A percentile compares a stretch with the other conserved stretches of the same genome.
phyloP scores from a whole-genome alignment of 1,284 basidiomycete species.

The Microbotryum intermedium region DNA sequence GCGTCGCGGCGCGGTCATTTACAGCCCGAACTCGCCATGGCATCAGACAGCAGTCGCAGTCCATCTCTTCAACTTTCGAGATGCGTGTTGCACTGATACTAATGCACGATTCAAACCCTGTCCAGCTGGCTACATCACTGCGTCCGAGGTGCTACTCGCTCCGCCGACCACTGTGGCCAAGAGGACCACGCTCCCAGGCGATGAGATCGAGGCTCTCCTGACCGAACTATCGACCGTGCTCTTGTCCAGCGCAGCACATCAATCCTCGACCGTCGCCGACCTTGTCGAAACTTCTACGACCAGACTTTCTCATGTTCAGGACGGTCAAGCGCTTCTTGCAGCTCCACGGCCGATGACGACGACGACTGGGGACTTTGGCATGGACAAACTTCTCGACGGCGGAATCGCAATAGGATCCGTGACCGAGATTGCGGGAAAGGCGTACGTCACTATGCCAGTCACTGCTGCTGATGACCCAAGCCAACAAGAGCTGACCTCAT shows the following conservation, averaged over 20 bases:
- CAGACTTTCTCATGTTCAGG: neutral
- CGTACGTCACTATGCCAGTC: slow-evolving; percentile 7
- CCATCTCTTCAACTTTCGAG: neutral
- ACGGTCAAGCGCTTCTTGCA: neutral
- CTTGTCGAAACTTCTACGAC: neutral
- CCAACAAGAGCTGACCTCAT: neutral
- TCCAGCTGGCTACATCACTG: slow-evolving; percentile 18
- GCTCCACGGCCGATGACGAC: neutral
- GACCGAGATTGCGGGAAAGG: slow-evolving; percentile 26
- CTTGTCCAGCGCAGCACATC: neutral
- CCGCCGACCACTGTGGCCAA: slow-evolving; percentile 5
- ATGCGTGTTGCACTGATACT: neutral
- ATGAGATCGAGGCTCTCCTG: slow-evolving; percentile 8
- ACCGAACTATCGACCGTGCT: slow-evolving; percentile 8
- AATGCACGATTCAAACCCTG: neutral
- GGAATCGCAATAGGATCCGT: slow-evolving; percentile 15
- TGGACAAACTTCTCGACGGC: slow-evolving; percentile 19
- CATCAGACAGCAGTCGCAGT: too few relatives aligned
- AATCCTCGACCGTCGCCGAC: neutral
- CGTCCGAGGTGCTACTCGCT: slow-evolving; percentile 22
- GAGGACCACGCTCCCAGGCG: neutral
- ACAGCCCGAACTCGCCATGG: neutral
- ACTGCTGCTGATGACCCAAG: neutral
- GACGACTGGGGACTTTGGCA: slow-evolving; percentile 11
- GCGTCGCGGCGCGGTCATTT: too few relatives aligned